phyloP scores from a whole-genome alignment of 2,329 filamentous ascomycete genomes.

The Colletotrichum endophyticum region DNA sequence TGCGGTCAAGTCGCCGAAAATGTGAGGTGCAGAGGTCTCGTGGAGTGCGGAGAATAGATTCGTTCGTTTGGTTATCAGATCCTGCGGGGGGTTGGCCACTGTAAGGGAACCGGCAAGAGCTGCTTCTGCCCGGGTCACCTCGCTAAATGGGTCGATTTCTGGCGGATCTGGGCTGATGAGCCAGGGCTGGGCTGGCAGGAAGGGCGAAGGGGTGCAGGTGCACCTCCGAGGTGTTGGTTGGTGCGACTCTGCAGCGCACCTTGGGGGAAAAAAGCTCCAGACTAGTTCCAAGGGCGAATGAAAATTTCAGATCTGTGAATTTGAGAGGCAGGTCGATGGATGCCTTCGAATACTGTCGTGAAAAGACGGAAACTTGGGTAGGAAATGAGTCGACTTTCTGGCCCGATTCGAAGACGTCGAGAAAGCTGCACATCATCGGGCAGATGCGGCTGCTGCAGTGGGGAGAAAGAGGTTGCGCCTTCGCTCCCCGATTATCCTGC shows the following conservation, averaged over 20 bases:
- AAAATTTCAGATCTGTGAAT: neutral
- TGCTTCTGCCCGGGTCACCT: constrained; percentile 12
- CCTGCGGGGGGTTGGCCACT: constrained; percentile 21
- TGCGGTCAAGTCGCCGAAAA: constrained; percentile 15
- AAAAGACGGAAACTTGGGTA: neutral
- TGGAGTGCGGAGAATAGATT: constrained; percentile 20
- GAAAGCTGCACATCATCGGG: constrained; percentile 16
- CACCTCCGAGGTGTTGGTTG: constrained; percentile 3
- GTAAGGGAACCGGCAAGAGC: constrained; percentile 5
- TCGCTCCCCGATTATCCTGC: neutral
- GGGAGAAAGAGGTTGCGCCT: neutral
- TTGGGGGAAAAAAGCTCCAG: neutral
- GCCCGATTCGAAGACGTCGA: neutral
- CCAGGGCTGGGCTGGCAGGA: constrained; percentile 14
- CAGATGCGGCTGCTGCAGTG: constrained; percentile 22
- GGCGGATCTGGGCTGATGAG: constrained; percentile 27
- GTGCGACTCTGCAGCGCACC: neutral
- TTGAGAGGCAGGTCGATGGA: neutral
- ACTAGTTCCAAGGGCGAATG: neutral
- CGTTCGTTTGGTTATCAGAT: constrained; percentile 23
- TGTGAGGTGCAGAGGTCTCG: constrained; percentile 19
- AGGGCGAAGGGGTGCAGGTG: neutral
- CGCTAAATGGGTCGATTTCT: constrained; percentile 27
- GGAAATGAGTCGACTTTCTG: neutral
- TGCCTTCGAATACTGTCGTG: neutral